These are phyloP conservation scores for Backusella mclennaniae DNA, from an alignment of 192 early-diverging fungal species.

Conservation along the genomic window DNA sequence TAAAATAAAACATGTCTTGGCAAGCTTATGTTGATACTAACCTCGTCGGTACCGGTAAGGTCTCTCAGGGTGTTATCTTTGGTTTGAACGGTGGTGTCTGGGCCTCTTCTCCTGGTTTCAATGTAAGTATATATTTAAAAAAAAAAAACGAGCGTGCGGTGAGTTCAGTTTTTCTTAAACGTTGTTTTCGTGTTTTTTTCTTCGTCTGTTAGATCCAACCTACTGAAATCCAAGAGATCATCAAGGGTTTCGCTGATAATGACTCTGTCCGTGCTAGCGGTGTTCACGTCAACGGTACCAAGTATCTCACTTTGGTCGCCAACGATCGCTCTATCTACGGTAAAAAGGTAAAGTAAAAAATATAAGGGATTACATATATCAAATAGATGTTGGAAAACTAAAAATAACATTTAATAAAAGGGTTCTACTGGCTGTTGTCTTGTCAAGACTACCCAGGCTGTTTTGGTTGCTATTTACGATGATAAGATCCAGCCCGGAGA, in stretches of 20 bases:
- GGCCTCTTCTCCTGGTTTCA: slow-evolving; percentile 75
- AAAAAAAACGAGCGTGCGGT: background rate
- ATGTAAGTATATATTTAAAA: slow-evolving; percentile 49
- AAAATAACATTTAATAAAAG: slow-evolving; percentile 40
- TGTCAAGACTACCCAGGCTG: slow-evolving; percentile 78
- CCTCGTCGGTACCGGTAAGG: slow-evolving; percentile 71
- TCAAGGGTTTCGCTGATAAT: slow-evolving; percentile 63
- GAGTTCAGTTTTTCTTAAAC: background rate
- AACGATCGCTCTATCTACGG: slow-evolving; percentile 72
- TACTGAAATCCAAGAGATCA: slow-evolving; percentile 56
- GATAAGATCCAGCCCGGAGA: slow-evolving; percentile 65
- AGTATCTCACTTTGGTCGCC: slow-evolving; percentile 72
- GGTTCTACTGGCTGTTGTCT: slow-evolving; percentile 63
- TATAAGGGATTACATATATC: background rate
- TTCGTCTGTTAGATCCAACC: slow-evolving; percentile 42
- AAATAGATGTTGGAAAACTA: background rate
- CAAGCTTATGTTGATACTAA: slow-evolving; percentile 82
- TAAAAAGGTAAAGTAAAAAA: slow-evolving; percentile 57
- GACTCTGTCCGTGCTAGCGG: slow-evolving; percentile 59
- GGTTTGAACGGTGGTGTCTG: slow-evolving; percentile 80
- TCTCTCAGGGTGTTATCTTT: slow-evolving; percentile 76
- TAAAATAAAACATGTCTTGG: slow-evolving; percentile 65
- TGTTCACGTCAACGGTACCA: slow-evolving; percentile 60
- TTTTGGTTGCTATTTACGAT: slow-evolving; percentile 72
- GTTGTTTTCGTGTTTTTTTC: slow-evolving; percentile 5